A percentile compares a stretch with the other conserved stretches of the same genome.
These are phyloP conservation scores for Triticum aestivum DNA, from an alignment of 176 grass and related monocot species.

Conservation along the genomic window DNA sequence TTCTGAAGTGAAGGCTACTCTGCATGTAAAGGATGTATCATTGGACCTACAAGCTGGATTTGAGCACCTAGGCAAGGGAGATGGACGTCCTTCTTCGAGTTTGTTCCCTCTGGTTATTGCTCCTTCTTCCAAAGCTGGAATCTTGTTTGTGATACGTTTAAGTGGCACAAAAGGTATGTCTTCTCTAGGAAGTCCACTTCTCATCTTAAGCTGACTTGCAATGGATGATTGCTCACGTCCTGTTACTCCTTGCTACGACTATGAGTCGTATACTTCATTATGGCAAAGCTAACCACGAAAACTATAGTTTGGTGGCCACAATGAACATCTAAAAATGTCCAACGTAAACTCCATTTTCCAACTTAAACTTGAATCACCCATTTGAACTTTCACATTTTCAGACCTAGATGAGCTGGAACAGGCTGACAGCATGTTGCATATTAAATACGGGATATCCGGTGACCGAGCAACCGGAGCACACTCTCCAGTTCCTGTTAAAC, in stretches of 20 bases:
- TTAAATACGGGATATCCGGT: constrained; percentile 80
- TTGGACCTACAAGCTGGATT: constrained; percentile 96
- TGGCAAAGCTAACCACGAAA: background rate
- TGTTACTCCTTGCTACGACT: background rate
- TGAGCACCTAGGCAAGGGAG: constrained; percentile 70
- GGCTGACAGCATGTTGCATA: constrained; percentile 72
- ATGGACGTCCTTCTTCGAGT: constrained; percentile 68
- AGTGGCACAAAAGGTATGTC: constrained; percentile 58
- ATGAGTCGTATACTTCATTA: background rate
- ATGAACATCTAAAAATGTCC: background rate
- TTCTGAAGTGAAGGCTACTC: constrained; percentile 91
- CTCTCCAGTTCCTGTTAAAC: constrained; percentile 52
- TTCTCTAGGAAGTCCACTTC: background rate
- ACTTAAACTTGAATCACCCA: constrained; percentile 7
- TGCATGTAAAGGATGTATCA: constrained; percentile 74
- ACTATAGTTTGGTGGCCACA: background rate
- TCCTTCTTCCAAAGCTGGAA: constrained; percentile 84
- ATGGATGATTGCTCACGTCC: background rate
- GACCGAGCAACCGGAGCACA: constrained; percentile 85
- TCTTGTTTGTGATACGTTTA: constrained; percentile 77
- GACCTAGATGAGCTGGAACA: constrained; percentile 50
- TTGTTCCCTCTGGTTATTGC: constrained; percentile 86
- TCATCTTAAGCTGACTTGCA: constrained; percentile 9
- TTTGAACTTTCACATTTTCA: constrained; percentile 40
- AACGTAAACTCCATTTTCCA: constrained; percentile 12